Evolutionary conservation across 179 eudicot genomes (phyloP), one percentile per base, ranked within the genome.

Genomic region (Sideroxylon spinosum): DNA sequence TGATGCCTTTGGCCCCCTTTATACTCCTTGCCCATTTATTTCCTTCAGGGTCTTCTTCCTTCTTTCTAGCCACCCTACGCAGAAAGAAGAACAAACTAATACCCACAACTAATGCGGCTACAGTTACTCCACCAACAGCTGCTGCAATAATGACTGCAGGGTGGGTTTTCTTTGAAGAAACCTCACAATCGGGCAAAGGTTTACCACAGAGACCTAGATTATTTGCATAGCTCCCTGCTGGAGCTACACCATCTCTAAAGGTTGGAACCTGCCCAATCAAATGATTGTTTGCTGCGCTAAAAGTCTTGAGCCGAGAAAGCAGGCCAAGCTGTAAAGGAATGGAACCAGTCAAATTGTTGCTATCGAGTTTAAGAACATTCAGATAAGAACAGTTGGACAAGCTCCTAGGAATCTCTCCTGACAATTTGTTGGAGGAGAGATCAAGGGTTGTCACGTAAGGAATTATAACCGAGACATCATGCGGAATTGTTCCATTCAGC

Each of bases 1-100:
- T 90, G 73, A 88, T 82, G 68, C 81, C 83, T 84, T 94, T 95
- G 74, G 95, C 85, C 74, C 92, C 93, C 84, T 89, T 92, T 81
- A 95, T 86, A 80, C 86, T 86, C 90, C 84, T 95, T n/a, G 98
- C 96, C 99, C 99, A 95, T 81, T 85, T 89, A 79, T 93, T 95
- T 55, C 96, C 97, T 67, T 90, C 92, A 44, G 93, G 96, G 81
- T 92, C 98, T 22, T 85, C 96, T 46, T 80, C 84, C 90, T 85
- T 93, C 89, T 87, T 91, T 72, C 80, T 81, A n/a, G 88, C 80
- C 37, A 85, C 85, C 86, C 81, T 87, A 44, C 89, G 85, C 10
- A 89, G 48, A 82, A 75, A 81, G 81, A 84, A 84, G 48, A 82
- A 69, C 80, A 86, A 73, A 5, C 79, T 89, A 63, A 90, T 23